Evolutionary conservation across 345 rosid genomes (phyloP).

Genomic region (Citrus glauca): DNA sequence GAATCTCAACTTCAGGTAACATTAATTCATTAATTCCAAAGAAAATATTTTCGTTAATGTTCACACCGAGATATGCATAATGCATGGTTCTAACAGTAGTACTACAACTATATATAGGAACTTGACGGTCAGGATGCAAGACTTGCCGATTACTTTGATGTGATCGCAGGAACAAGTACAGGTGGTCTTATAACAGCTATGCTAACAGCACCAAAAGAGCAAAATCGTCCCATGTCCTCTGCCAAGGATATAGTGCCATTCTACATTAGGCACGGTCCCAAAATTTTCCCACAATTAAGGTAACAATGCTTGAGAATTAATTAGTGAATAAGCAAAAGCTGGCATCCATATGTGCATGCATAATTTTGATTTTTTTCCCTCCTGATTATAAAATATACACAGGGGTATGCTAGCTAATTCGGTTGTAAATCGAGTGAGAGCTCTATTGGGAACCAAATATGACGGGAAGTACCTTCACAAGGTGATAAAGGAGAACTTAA

Average conservation of each 20-base stretch:
- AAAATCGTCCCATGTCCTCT: constrained; percentile 43
- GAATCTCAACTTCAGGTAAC: constrained; percentile 78
- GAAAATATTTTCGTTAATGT: background rate
- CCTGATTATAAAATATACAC: background rate
- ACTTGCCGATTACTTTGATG: constrained; percentile 72
- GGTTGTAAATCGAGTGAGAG: constrained; percentile 34
- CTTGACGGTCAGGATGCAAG: constrained; percentile 56
- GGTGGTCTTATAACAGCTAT: constrained; percentile 67
- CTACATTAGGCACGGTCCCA: constrained; percentile 50
- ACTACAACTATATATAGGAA: constrained; percentile 23
- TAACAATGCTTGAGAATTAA: constrained; percentile 4
- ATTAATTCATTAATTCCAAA: too few species aligned
- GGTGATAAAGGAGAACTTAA: constrained; percentile 25
- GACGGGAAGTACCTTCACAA: constrained; percentile 51
- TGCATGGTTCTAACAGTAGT: background rate
- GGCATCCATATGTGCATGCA: too few species aligned
- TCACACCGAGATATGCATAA: too few species aligned
- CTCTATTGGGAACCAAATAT: constrained; percentile 61
- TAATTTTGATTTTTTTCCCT: background rate
- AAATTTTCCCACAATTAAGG: constrained; percentile 60
- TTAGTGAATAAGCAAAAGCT: too few species aligned
- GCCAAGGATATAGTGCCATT: constrained; percentile 62
- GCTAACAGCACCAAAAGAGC: constrained; percentile 48
- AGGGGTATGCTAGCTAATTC: constrained; percentile 30
- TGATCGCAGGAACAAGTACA: constrained; percentile 68